phyloP scores from a whole-genome alignment of 1,139 yeast genomes.

The Pichia sp. region DNA sequence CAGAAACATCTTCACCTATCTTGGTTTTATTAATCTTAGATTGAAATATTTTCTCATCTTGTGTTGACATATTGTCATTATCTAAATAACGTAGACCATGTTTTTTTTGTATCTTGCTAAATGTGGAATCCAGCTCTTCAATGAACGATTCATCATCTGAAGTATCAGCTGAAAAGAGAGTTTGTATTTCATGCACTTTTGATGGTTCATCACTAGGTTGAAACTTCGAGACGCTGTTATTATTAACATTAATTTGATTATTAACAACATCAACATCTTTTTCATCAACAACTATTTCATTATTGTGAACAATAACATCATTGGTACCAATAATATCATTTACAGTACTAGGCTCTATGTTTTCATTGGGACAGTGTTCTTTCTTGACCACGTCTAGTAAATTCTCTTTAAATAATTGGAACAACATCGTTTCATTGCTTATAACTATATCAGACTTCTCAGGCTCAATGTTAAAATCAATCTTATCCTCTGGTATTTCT shows the following conservation, averaged over 20 bases:
- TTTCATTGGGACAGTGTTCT: background rate
- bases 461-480: conserved; percentile 42
- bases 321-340: no score
- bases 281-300: no score
- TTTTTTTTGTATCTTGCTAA: background rate
- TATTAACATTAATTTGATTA: background rate
- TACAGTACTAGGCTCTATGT: no score
- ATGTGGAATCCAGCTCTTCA: conserved; percentile 2
- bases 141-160: conserved; percentile 9
- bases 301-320: no score
- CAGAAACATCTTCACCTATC: no score
- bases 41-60: background rate
- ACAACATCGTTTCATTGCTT: conserved; percentile 17
- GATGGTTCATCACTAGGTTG: background rate
- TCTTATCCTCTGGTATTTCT: conserved; percentile 17
- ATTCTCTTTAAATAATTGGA: background rate
- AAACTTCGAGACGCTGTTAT: background rate
- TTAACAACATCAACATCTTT: background rate
- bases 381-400: background rate
- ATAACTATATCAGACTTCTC: conserved; percentile 37
- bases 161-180: background rate
- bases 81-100: background rate
- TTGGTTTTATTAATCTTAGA: background rate
- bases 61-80: background rate
- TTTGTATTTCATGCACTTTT: background rate